phyloP scores from a whole-genome alignment of 164 flowering plant species.

The Aristolochia contorta region DNA sequence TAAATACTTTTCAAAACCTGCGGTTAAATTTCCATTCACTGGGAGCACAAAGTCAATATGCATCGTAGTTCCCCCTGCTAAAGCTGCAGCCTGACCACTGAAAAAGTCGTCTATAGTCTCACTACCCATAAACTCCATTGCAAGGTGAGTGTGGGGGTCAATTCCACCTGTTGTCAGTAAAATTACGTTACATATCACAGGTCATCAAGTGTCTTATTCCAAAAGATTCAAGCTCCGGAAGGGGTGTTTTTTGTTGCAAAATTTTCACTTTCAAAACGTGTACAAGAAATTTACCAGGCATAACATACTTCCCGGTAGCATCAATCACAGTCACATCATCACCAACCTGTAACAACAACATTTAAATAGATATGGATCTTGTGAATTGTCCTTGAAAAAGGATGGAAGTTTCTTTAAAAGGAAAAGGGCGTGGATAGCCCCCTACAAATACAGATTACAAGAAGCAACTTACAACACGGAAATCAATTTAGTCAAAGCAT shows the following conservation, averaged over 20 bases:
- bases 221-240: no score
- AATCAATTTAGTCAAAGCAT: no score
- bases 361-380: neutral
- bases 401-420: neutral
- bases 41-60: constrained; percentile 94
- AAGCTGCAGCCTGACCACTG: constrained; percentile 97
- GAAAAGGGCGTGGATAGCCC: neutral
- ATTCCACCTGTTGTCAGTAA: constrained; percentile 64
- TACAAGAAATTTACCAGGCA: constrained; percentile 67
- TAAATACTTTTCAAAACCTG: constrained; percentile 60
- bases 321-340: constrained; percentile 81
- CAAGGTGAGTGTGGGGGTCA: constrained; percentile 96
- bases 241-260: no score
- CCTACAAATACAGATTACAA: neutral
- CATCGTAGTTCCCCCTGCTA: constrained; percentile 99
- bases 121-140: constrained; percentile 69
- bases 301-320: constrained; percentile 91
- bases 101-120: constrained; percentile 83
- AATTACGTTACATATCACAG: neutral
- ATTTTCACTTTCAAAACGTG: neutral
- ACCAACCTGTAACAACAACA: constrained; percentile 38
- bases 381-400: neutral
- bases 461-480: no score
- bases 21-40: constrained; percentile 63
- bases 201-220: no score